Conservation (phyloP, 192 early-diverging fungal genomes). For the Entomortierella chlamydospora region DNA sequence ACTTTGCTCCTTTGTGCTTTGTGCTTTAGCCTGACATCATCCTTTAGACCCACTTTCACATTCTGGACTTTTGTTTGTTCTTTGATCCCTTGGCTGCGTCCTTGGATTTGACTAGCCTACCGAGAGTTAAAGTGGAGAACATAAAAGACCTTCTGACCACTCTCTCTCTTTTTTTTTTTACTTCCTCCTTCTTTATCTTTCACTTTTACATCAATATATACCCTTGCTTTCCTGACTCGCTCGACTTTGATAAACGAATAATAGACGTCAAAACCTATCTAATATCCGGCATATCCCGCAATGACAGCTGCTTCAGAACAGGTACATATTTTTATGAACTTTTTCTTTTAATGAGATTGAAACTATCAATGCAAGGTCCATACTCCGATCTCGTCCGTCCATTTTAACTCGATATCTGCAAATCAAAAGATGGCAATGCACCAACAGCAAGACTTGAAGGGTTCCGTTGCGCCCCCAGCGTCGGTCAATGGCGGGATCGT, state of each 20-base stretch:
- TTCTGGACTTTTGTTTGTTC: slow-evolving; percentile 1
- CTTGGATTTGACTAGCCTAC: background rate
- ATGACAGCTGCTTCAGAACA: slow-evolving; percentile 32
- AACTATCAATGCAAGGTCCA: too few relatives aligned
- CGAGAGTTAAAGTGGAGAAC: background rate
- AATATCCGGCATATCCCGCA: background rate
- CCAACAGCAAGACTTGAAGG: background rate
- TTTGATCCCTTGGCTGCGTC: slow-evolving; percentile 2
- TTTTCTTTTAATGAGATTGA: too few relatives aligned
- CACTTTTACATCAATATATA: background rate
- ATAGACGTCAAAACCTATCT: background rate
- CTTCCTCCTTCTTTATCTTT: background rate
- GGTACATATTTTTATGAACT: slow-evolving; percentile 11
- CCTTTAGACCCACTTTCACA: background rate
- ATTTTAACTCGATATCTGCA: background rate
- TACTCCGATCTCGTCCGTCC: too few relatives aligned
- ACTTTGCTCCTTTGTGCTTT: background rate
- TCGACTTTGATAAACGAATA: too few relatives aligned
- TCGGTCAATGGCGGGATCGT: too few relatives aligned
- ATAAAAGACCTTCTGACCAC: background rate
- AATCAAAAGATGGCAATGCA: background rate
- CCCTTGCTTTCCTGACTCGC: background rate
- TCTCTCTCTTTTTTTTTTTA: slow-evolving; percentile 2
- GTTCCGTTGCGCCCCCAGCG: too few relatives aligned
- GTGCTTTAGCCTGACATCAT: slow-evolving; percentile 21